phyloP scores from a whole-genome alignment of 2,329 filamentous ascomycete genomes.

The Ophiostoma piceae region DNA sequence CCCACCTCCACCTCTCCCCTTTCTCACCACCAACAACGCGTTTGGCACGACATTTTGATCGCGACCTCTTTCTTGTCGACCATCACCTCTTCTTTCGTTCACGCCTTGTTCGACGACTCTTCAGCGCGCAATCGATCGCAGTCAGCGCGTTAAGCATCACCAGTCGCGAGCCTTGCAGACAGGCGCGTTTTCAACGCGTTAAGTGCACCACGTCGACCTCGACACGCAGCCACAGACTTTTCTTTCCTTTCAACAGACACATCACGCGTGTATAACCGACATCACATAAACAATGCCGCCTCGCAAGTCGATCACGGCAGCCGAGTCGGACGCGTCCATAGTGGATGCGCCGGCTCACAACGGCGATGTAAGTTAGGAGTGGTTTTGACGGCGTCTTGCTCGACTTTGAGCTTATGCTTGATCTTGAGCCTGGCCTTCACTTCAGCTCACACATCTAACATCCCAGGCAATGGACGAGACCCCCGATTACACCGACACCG shows the following conservation, averaged over 20 bases:
- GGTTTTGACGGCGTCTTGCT: background rate
- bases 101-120: background rate
- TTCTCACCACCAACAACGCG: constrained; percentile 11
- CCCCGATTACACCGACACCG: constrained; percentile 61
- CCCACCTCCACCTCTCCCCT: constrained; percentile 17
- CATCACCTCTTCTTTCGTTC: background rate
- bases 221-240: background rate
- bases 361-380: constrained; percentile 42
- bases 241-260: background rate
- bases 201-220: constrained; percentile 21
- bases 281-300: constrained; percentile 21
- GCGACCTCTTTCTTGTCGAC: background rate
- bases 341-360: constrained; percentile 51
- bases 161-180: constrained; percentile 10
- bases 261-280: background rate
- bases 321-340: constrained; percentile 59
- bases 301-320: constrained; percentile 39
- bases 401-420: background rate
- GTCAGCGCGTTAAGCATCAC: constrained; percentile 13
- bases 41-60: background rate
- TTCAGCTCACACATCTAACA: no score
- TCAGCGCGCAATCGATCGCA: constrained; percentile 18
- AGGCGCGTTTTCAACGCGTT: constrained; percentile 26
- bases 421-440: background rate
- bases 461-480: constrained; percentile 59